Conservation (phyloP, 139 green algal species). For the Chlamydomonas schloesseri region DNA sequence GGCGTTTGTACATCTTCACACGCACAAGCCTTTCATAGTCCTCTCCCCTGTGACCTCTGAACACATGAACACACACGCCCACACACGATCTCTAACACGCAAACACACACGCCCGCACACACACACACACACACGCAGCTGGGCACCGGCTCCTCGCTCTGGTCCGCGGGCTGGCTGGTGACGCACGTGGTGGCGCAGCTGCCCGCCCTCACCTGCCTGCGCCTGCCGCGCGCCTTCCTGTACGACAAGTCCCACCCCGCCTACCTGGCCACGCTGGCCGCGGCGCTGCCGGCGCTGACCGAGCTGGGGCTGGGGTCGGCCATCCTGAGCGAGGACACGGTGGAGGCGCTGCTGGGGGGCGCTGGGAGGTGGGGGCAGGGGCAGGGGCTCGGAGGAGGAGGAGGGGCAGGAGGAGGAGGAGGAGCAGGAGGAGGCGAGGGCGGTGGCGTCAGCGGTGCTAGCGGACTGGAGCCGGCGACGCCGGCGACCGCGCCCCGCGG, state of each 20-base stretch:
- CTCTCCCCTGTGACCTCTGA: no score
- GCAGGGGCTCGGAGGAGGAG: background rate
- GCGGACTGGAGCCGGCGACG: no score
- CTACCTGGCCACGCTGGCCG: background rate
- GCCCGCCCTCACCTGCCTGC: slow-evolving; percentile 18
- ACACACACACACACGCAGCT: background rate
- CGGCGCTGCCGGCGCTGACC: background rate
- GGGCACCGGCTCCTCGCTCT: slow-evolving; percentile 10
- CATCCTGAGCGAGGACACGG: background rate
- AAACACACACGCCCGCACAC: no score
- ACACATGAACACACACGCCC: no score
- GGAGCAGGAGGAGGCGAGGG: background rate
- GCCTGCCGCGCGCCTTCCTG: slow-evolving; percentile 22
- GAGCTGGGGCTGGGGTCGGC: slow-evolving; percentile 31
- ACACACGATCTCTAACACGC: no score
- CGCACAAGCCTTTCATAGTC: no score
- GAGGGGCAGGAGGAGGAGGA: background rate
- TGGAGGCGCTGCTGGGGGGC: background rate
- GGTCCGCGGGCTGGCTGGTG: slow-evolving; percentile 6
- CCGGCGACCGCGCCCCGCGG: no score
- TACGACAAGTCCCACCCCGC: background rate
- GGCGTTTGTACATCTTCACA: no score
- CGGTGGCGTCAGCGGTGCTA: no score
- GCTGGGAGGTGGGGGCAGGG: background rate
- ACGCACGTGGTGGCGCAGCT: background rate